These are phyloP conservation scores for Saccharomyces hybrid DNA, from an alignment of 1,139 yeast species.

Conservation along the genomic window DNA sequence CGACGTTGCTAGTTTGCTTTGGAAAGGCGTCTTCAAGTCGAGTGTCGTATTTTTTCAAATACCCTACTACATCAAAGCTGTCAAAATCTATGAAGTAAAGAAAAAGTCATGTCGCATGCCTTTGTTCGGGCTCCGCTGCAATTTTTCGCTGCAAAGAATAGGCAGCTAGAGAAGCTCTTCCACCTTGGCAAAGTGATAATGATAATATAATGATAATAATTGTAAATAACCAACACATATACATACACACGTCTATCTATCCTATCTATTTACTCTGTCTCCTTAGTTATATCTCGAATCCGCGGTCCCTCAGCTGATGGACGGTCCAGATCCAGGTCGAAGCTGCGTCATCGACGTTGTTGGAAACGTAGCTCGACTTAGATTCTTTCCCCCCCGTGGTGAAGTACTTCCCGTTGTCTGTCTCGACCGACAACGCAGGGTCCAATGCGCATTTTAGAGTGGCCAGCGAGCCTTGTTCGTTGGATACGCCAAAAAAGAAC, in stretches of 20 bases:
- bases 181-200: not conserved
- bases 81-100: not conserved
- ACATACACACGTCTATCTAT: too few relatives aligned
- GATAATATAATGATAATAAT: too few relatives aligned
- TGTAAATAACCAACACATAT: too few relatives aligned
- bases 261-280: not conserved
- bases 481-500: constrained; percentile 57
- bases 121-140: not conserved
- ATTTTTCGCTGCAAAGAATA: too few relatives aligned
- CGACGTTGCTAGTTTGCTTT: not conserved
- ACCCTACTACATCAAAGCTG: not conserved
- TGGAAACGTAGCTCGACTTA: constrained; percentile 51
- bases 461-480: constrained; percentile 65
- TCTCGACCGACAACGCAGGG: constrained; percentile 40
- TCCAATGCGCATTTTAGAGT: constrained; percentile 59
- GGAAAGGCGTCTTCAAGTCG: not conserved
- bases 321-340: constrained; percentile 83
- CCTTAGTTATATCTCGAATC: constrained; percentile 28
- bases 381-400: constrained; percentile 52
- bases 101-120: not conserved
- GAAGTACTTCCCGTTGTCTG: constrained; percentile 64
- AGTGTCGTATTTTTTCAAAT: not conserved
- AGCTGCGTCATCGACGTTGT: constrained; percentile 54
- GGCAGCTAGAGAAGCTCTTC: too few relatives aligned
- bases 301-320: constrained; percentile 49